These are phyloP conservation scores for Blepharisma stoltei DNA, from an alignment of 73 alveolate genomes.

Conservation along the genomic window DNA sequence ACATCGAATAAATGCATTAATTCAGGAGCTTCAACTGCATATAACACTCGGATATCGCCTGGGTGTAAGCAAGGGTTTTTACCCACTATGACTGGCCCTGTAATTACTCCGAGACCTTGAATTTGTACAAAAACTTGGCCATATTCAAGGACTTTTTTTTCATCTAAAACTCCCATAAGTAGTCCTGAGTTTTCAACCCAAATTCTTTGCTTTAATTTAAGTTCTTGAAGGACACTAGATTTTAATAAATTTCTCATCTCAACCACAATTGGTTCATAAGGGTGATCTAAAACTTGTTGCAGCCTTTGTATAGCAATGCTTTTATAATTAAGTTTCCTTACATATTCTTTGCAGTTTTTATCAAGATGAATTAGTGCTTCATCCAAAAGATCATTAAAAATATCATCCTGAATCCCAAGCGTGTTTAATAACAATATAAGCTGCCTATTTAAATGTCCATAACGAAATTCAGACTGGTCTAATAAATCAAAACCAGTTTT, in stretches of 20 bases:
- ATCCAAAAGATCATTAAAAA: constrained; percentile 30
- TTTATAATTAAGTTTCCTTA: not conserved
- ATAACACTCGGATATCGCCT: constrained; percentile 74
- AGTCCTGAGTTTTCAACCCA: constrained; percentile 53
- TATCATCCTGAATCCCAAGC: constrained; percentile 33
- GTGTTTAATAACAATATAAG: constrained; percentile 21
- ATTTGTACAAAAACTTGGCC: constrained; percentile 63
- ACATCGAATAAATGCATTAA: constrained; percentile 67
- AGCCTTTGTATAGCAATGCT: constrained; percentile 12
- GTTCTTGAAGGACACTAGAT: constrained; percentile 29
- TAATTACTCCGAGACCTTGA: constrained; percentile 30
- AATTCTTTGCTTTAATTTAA: constrained; percentile 64
- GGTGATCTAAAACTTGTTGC: no score
- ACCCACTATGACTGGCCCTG: constrained; percentile 62
- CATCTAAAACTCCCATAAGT: constrained; percentile 81
- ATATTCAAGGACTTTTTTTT: constrained; percentile 51
- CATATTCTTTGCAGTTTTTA: not conserved
- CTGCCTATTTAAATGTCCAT: constrained; percentile 39
- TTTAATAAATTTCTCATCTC: constrained; percentile 34
- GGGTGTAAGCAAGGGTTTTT: constrained; percentile 89
- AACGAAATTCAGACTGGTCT: constrained; percentile 18
- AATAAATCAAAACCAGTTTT: constrained; percentile 31
- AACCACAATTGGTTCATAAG: constrained; percentile 47
- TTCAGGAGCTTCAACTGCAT: constrained; percentile 65
- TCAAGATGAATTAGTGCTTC: not conserved